phyloP scores from a whole-genome alignment of 129 eudicot species.

The Logfia minima region DNA sequence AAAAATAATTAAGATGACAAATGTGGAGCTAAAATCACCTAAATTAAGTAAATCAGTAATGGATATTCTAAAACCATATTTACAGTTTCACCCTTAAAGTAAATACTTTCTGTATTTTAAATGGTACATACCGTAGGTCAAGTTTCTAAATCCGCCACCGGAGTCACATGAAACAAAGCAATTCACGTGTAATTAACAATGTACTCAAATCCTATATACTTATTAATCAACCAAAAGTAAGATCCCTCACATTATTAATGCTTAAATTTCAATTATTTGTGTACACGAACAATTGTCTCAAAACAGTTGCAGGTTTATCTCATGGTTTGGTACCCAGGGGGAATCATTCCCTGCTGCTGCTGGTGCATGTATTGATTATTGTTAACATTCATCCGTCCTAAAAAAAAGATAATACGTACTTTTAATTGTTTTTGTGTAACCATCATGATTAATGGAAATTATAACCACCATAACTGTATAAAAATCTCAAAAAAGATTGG shows the following conservation, averaged over 20 bases:
- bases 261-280: neutral
- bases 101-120: no score
- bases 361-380: neutral
- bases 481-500: neutral
- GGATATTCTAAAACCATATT: no score
- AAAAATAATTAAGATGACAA: no score
- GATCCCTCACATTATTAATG: neutral
- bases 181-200: neutral
- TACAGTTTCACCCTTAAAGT: no score
- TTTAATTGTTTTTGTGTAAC: neutral
- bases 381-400: slow-evolving; percentile 21
- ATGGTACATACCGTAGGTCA: no score
- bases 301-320: neutral
- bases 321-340: slow-evolving; percentile 20
- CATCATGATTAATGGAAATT: neutral
- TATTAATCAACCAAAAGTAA: neutral
- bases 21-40: no score
- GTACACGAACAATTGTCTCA: neutral
- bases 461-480: neutral
- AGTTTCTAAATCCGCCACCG: no score
- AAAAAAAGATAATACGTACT: neutral
- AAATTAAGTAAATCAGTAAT: no score
- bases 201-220: no score
- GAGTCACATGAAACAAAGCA: no score
- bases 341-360: slow-evolving; percentile 15